Percentiles rank a stretch among this genome's conserved stretches.
phyloP scores from a whole-genome alignment of 2,329 filamentous ascomycete genomes.

The Beauveria scarabaeidicola region DNA sequence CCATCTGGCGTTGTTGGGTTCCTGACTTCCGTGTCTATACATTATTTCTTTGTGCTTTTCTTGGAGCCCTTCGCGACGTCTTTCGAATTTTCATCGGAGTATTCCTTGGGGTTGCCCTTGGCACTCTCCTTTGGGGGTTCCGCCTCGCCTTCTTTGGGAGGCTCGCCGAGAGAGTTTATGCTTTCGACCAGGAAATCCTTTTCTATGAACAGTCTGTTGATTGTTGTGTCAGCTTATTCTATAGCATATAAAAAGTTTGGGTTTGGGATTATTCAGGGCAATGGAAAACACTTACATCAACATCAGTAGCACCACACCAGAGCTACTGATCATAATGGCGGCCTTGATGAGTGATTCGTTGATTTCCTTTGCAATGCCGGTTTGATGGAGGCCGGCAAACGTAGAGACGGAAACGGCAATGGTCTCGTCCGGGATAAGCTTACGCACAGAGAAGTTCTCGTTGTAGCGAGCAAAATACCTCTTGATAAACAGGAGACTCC shows the following conservation, averaged over 20 bases:
- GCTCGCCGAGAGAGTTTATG: conserved; percentile 34
- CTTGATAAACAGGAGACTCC: conserved; percentile 67
- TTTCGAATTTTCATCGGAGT: background rate
- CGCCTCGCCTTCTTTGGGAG: conserved; percentile 21
- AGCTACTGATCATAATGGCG: conserved; percentile 39
- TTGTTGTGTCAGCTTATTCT: conserved; percentile 8
- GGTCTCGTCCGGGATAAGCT: conserved; percentile 22
- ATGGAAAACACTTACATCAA: conserved; percentile 47
- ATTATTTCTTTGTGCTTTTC: conserved; percentile 1
- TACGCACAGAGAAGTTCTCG: conserved; percentile 20
- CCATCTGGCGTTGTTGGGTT: background rate
- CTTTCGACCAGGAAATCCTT: conserved; percentile 44
- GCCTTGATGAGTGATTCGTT: conserved; percentile 22
- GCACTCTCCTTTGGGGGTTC: background rate
- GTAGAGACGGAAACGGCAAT: conserved; percentile 22
- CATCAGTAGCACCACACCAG: conserved; percentile 43
- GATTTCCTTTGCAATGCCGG: conserved; percentile 18
- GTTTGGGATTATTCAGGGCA: background rate
- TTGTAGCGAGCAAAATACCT: conserved; percentile 48
- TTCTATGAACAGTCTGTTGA: conserved; percentile 43
- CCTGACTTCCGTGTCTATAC: background rate
- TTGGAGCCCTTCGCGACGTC: background rate
- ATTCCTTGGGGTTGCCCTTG: background rate
- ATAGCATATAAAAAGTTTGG: conserved; percentile 2
- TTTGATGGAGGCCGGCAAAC: conserved; percentile 18